These are phyloP conservation scores for Glarea lozoyensis DNA, from an alignment of 495 filamentous ascomycete genomes.

Conservation along the genomic window DNA sequence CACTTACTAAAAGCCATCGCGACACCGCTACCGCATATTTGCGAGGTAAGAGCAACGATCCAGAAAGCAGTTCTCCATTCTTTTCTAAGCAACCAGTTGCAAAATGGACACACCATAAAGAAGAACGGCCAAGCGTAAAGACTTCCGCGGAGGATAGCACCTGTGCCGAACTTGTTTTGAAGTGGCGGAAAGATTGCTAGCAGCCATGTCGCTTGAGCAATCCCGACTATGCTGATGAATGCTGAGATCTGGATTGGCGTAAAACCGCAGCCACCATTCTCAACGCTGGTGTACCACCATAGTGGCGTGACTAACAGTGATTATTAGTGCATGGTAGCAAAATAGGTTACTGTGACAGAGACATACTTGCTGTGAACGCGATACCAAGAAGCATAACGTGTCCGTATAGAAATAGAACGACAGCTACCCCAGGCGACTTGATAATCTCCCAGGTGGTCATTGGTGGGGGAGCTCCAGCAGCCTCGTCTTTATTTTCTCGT, in stretches of 20 bases:
- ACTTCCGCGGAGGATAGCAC: conserved; percentile 46
- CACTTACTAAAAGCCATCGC: conserved; percentile 54
- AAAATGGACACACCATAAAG: conserved; percentile 38
- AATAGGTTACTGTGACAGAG: neutral
- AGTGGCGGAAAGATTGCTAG: conserved; percentile 54
- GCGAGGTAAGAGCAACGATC: conserved; percentile 31
- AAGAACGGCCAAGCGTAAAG: conserved; percentile 48
- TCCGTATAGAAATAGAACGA: conserved; percentile 51
- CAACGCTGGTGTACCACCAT: conserved; percentile 48
- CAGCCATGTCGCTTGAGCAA: conserved; percentile 55
- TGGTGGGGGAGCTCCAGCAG: conserved; percentile 16
- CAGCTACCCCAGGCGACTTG: conserved; percentile 47
- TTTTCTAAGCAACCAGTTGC: conserved; percentile 41
- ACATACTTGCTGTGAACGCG: conserved; percentile 46
- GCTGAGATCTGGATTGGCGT: conserved; percentile 46
- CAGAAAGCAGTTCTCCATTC: conserved; percentile 41
- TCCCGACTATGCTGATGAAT: conserved; percentile 47
- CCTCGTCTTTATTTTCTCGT: conserved; percentile 20
- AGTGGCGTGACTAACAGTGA: conserved; percentile 38
- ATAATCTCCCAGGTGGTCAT: conserved; percentile 47
- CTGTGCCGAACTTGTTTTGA: conserved; percentile 49
- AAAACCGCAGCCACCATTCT: conserved; percentile 55
- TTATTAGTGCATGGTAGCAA: neutral
- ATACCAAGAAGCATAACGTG: conserved; percentile 54
- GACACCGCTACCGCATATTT: conserved; percentile 46